Percentiles rank a stretch among this genome's conserved stretches.
Evolutionary conservation across 2,329 filamentous ascomycete species (phyloP).

Genomic region (Aschersonia sp.): DNA sequence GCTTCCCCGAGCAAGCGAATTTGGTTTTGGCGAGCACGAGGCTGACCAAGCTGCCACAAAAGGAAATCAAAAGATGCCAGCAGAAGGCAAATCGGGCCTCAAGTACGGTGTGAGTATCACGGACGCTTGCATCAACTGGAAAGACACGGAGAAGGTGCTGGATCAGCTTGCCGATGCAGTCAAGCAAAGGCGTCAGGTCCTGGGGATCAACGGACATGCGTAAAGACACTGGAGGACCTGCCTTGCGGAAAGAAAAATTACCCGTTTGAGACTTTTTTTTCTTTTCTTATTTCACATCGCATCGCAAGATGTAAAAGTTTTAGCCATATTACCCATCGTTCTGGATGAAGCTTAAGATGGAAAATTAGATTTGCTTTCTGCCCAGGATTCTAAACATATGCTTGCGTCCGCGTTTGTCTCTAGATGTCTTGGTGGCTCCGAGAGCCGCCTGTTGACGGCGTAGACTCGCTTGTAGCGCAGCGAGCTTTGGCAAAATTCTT

Average conservation of each 20-base stretch:
- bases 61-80: constrained; percentile 83
- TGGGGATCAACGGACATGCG: constrained; percentile 9
- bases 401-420: too few relatives aligned
- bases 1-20: constrained; percentile 8
- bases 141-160: constrained; percentile 70
- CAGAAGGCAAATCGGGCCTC: constrained; percentile 69
- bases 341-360: too few relatives aligned
- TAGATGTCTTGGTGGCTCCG: too few relatives aligned
- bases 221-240: not conserved
- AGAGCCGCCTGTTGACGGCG: too few relatives aligned
- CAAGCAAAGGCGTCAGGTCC: constrained; percentile 12
- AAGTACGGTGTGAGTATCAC: constrained; percentile 95
- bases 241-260: not conserved
- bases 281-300: not conserved
- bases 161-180: constrained; percentile 69
- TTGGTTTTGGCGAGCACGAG: not conserved
- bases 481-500: too few relatives aligned
- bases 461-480: too few relatives aligned
- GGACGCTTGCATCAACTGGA: constrained; percentile 92
- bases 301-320: too few relatives aligned
- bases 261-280: not conserved
- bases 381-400: too few relatives aligned
- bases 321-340: too few relatives aligned
- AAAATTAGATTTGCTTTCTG: too few relatives aligned
- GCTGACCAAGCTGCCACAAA: not conserved